Base-by-base conservation (phyloP, 768 basidiomycete genomes). In the Macrolepiota dolichaula region DNA sequence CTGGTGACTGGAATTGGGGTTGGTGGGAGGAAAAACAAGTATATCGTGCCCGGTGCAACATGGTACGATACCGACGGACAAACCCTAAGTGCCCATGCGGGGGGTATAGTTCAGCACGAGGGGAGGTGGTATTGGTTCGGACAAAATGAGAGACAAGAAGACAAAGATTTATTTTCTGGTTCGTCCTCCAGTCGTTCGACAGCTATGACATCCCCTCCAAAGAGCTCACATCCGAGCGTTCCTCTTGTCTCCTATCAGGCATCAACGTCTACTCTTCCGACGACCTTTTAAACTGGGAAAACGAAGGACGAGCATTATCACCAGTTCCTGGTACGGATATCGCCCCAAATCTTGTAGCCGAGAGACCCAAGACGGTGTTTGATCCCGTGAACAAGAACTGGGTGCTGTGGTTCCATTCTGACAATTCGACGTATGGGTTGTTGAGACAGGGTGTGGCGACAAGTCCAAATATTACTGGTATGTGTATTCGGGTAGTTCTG, bases 111-210 rank as follows among this genome's bases (percentile, higher is more conserved):
- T 10, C 60, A 69, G 38, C 62, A 61, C 36, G 67, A 68, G 25
- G 68, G 64, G 40, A 67, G 55, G 19, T 72, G 66, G 66, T 73
- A 72, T 51, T 72, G 70, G 71, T 72, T 72, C 49, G 71, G 69
- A 11, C 65, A 71, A 58, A 69, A 72, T 55, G 66, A 69, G 55
- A 57, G 65, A 37, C 44, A 57, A 15, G 69, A 69, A 49, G 65
- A 68, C 38, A 64, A 54, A 35, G 63, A 65, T 29, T 55, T 71
- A 27, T 71, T 71, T 54, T 68, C 69, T 25, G 68, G 68, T 62
- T 44, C 42, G 42, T 44, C 7, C 10, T 19, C 42, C 19, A 44
- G 42, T n/a, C 19, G 13, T n/a, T 17, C n/a, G 29, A 44, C 42
- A 44, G n/a, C n/a, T 44, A n/a, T n/a, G n/a, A n/a, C n/a, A n/a